phyloP scores from a whole-genome alignment of 148 eudicot genomes.

The Diospyros kaki region DNA sequence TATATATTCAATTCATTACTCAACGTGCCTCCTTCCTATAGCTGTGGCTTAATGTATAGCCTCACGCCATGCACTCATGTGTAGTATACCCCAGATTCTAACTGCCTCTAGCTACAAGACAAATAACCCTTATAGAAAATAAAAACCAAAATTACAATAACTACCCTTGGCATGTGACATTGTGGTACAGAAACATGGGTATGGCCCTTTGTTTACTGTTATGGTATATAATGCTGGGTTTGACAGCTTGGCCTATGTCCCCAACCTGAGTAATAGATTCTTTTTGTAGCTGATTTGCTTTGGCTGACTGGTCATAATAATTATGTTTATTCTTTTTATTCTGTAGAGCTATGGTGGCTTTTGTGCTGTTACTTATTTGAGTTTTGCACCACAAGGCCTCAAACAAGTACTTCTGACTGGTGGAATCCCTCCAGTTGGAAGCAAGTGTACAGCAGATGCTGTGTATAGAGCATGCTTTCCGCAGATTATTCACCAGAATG shows the following conservation, averaged over 20 bases:
- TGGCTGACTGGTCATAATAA: slow-evolving; percentile 1
- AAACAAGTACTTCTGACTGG: slow-evolving; percentile 89
- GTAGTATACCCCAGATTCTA: too few relatives aligned
- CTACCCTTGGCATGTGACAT: too few relatives aligned
- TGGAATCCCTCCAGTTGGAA: slow-evolving; percentile 79
- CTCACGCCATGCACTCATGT: too few relatives aligned
- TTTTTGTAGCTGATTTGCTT: background rate
- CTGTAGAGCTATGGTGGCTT: slow-evolving; percentile 95
- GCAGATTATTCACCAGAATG: slow-evolving; percentile 60
- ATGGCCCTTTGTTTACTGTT: background rate
- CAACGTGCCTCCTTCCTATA: too few relatives aligned
- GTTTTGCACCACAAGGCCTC: slow-evolving; percentile 94
- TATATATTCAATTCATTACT: too few relatives aligned
- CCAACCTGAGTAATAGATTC: background rate
- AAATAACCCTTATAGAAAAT: too few relatives aligned
- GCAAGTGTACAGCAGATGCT: slow-evolving; percentile 76
- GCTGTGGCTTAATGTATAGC: too few relatives aligned
- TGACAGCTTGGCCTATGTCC: background rate
- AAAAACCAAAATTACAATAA: too few relatives aligned
- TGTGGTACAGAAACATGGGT: too few relatives aligned
- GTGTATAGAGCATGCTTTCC: slow-evolving; percentile 71
- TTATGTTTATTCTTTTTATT: slow-evolving; percentile 11
- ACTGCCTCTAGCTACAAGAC: too few relatives aligned
- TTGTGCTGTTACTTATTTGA: slow-evolving; percentile 86
- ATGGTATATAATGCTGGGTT: background rate